Percentiles rank a stretch among this genome's conserved stretches.
These are phyloP conservation scores for Neospermospora avenae DNA, from an alignment of 2,329 filamentous ascomycete genomes.

Conservation along the genomic window DNA sequence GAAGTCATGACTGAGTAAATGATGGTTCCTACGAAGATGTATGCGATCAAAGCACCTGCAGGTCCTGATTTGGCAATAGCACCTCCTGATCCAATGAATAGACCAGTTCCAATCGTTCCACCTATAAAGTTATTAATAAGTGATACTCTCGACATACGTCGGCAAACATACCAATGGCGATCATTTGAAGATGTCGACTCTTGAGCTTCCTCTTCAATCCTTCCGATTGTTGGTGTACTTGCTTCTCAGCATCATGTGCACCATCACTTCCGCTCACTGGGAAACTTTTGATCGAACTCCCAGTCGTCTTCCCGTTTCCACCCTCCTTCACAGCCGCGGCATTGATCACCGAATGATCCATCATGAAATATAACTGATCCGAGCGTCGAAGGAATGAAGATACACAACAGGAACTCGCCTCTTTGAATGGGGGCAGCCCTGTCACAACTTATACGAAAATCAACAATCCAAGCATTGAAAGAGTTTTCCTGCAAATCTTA, in stretches of 20 bases:
- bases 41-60: conserved; percentile 64
- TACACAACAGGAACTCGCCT: background rate
- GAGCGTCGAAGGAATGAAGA: background rate
- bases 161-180: conserved; percentile 49
- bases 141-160: background rate
- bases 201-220: conserved; percentile 42
- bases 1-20: conserved; percentile 73
- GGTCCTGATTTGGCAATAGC: conserved; percentile 63
- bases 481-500: conserved; percentile 13
- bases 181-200: conserved; percentile 63
- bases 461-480: background rate
- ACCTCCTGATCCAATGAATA: conserved; percentile 66
- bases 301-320: background rate
- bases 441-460: conserved; percentile 8
- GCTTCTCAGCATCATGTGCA: conserved; percentile 31
- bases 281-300: background rate
- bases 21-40: conserved; percentile 66
- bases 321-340: background rate
- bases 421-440: background rate
- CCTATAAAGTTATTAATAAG: conserved; percentile 33
- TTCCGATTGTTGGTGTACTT: conserved; percentile 8
- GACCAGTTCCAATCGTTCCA: conserved; percentile 68
- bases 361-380: conserved; percentile 9
- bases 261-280: conserved; percentile 8
- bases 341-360: conserved; percentile 17